Base-by-base conservation (phyloP, 306 rosid species). In the Ochetophila trinervis region DNA sequence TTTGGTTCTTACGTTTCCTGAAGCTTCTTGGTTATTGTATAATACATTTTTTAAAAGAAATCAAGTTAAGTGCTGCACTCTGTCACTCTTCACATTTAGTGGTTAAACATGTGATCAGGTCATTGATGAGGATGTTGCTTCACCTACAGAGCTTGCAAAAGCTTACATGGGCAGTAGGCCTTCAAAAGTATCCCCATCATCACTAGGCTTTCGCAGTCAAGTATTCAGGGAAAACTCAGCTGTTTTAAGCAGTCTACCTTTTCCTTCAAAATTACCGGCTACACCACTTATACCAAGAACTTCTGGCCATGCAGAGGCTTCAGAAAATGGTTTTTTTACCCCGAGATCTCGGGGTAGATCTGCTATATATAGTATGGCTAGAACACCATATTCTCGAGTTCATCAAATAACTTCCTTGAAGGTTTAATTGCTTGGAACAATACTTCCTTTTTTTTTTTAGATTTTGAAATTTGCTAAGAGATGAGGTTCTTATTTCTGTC, bases 121-220 rank as follows among this genome's bases (percentile, higher is more conserved):
- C 78, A 85, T 85, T 74, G 83, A 83, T 62, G 89, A 83, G 54
- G 91, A 83, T 75, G 82, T 80, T 78, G 87, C 87, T 81, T 87
- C 99, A 67, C 96, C 99, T 66, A 84, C 88, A 27, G 90, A 81
- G 85, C 86, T 87, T 63, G 99, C 99, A 61, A 93, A 90, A 76
- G 87, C 96, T 19, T 93, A 83, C 85, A 93, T 93, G 99, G 96
- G 86, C 62, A 76, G 78, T 75, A 88, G 91, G 84, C 84, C 88
- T 69, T 77, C 82, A 54, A 86, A 78, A 59, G 79, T 69, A 57
- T 87, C 90, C 45, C 83, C 96, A 16, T 63, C 86, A 67, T 73
- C 67, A 80, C 73, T 78, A 57, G 85, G 82, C 30, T 42, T 70
- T 47, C 88, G 23, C 35, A 68, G 66, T 72, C 77, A 74, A 76